Evolutionary conservation across 1,139 yeast genomes (phyloP), one percentile per base, ranked within the genome.

Genomic region (Yamadazyma sp.): DNA sequence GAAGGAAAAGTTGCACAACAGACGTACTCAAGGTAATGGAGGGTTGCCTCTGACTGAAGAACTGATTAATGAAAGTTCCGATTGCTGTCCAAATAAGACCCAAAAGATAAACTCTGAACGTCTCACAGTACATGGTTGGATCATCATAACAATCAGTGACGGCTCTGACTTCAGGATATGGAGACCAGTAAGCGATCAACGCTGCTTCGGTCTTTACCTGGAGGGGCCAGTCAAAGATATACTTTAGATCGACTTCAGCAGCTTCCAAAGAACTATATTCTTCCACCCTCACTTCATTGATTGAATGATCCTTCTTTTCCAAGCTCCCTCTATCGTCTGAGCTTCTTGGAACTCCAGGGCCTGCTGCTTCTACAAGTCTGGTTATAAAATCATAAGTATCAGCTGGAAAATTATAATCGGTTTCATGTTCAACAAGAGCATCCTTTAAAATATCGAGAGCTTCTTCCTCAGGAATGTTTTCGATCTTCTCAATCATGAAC

Each of bases 131-230:
- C 26, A 68, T 58, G 4, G 52, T 52, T 3, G 73, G 72, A 50
- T 79, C 82, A 51, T 80, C 85, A 33, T 55, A 59, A 10, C 82
- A 78, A 33, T 71, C 73, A 15, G 79, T 65, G 18, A 78, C 75
- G 3, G 86, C 67, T 45, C 87, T 67, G 2, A 82, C 85, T 54
- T 80, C 86, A 3, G 82, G 78, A 52, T 82, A 82, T 1, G 85
- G 83, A 1, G 86, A 80, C 56, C 73, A 75, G 52, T 64, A 79
- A 33, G 73, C 64, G 37, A 75, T 59, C 35, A 81, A 56, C 8
- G 69, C 71, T 1, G 82, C 82, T 39, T 68, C 67, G 29, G 72
- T 51, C 41, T 61, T 64, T 2, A 54, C 53, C 42, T 63, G 63
- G 30, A 71, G 56, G 12, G 51, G 53, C 56, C 67, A 64, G 23